Evolutionary conservation across 2,329 filamentous ascomycete genomes (phyloP).

Genomic region (Malbranchea zuffiana): DNA sequence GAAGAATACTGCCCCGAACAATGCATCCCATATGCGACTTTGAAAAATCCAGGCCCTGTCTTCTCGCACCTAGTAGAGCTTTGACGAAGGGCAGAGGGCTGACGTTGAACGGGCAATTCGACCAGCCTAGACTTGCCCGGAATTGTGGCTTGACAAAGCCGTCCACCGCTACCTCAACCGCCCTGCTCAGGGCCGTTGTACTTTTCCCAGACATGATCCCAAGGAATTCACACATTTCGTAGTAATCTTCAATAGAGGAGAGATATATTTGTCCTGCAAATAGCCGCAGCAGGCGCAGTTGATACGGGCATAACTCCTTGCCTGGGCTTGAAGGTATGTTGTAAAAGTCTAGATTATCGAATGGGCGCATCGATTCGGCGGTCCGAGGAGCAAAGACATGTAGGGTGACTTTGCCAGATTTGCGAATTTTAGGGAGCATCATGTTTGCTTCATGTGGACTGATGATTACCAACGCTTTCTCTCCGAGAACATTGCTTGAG

Average conservation of each 20-base stretch:
- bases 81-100: constrained; percentile 5
- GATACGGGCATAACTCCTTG: constrained; percentile 17
- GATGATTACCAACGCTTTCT: constrained; percentile 36
- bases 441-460: constrained; percentile 50
- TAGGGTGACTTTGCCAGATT: constrained; percentile 29
- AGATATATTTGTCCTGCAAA: constrained; percentile 59
- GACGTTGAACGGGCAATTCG: neutral
- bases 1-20: neutral
- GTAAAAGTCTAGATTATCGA: constrained; percentile 39
- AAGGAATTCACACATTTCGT: constrained; percentile 12
- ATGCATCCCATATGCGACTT: constrained; percentile 10
- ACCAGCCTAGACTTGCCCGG: neutral
- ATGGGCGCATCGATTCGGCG: constrained; percentile 24
- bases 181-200: neutral
- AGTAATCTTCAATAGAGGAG: constrained; percentile 43
- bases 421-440: constrained; percentile 33
- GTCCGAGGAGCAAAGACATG: constrained; percentile 42
- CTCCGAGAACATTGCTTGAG: constrained; percentile 22
- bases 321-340: constrained; percentile 22
- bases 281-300: constrained; percentile 43
- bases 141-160: constrained; percentile 5
- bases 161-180: constrained; percentile 1
- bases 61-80: constrained; percentile 3
- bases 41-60: constrained; percentile 6
- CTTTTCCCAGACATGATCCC: constrained; percentile 5